A percentile compares a stretch with the other conserved stretches of the same genome.
Evolutionary conservation across 2,329 filamentous ascomycete genomes (phyloP).

Genomic region (Pleurostoma richardsiae): DNA sequence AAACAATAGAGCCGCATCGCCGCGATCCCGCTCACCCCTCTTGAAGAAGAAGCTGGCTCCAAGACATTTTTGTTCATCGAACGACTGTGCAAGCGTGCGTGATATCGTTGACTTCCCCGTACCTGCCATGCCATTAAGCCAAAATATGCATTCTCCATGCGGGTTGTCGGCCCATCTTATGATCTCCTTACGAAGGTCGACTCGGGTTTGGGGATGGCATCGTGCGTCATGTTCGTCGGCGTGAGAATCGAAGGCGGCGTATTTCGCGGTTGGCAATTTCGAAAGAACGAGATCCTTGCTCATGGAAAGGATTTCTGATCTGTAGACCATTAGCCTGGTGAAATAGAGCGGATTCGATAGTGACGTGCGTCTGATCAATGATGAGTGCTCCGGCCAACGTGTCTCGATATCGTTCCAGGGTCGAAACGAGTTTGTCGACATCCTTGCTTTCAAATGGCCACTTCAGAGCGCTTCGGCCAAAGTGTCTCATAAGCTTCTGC

Average conservation of each 20-base stretch:
- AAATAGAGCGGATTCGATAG: not conserved
- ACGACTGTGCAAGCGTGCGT: slow-evolving; percentile 20
- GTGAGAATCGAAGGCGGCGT: slow-evolving; percentile 9
- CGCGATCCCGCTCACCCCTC: not conserved
- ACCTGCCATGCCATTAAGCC: slow-evolving; percentile 31
- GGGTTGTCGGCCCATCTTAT: slow-evolving; percentile 18
- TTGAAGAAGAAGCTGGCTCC: slow-evolving; percentile 16
- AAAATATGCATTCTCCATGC: slow-evolving; percentile 21
- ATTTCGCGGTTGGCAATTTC: slow-evolving; percentile 2
- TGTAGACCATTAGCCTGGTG: not conserved
- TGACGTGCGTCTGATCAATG: not conserved
- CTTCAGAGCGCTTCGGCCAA: not conserved
- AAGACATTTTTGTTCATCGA: slow-evolving; percentile 2
- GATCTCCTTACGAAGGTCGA: slow-evolving; percentile 24
- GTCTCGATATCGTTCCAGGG: not conserved
- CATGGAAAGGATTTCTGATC: not conserved
- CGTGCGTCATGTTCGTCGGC: slow-evolving; percentile 16
- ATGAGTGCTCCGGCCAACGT: not conserved
- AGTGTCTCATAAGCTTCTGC: not conserved
- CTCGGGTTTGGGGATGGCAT: slow-evolving; percentile 23
- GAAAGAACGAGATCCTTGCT: not conserved
- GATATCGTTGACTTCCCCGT: slow-evolving; percentile 34
- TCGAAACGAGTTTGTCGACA: not conserved
- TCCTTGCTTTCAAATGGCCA: not conserved
- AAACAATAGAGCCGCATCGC: not conserved